Evolutionary conservation across 2,329 filamentous ascomycete species (phyloP).

Genomic region (Fusarium coicis): DNA sequence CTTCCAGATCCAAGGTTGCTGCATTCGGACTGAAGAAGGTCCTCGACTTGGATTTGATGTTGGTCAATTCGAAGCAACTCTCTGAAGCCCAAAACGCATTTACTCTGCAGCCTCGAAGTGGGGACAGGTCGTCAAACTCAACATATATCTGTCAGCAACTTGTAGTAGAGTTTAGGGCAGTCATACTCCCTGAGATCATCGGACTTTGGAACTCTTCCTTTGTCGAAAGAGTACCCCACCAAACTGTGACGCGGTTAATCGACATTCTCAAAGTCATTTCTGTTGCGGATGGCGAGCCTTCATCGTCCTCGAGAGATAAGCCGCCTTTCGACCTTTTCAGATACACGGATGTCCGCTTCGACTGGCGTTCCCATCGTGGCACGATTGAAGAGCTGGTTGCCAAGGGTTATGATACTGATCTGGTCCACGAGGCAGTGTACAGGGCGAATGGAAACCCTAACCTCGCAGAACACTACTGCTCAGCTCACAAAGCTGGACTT

Average conservation of each 20-base stretch:
- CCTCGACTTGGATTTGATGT: slow-evolving; percentile 80
- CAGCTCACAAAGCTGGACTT: slow-evolving; percentile 66
- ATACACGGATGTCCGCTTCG: slow-evolving; percentile 56
- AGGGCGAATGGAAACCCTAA: slow-evolving; percentile 76
- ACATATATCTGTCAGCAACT: slow-evolving; percentile 73
- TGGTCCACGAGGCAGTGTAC: slow-evolving; percentile 84
- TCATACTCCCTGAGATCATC: slow-evolving; percentile 79
- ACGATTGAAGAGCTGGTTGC: slow-evolving; percentile 49
- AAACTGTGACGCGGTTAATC: slow-evolving; percentile 81
- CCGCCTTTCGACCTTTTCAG: slow-evolving; percentile 56
- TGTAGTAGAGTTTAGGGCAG: slow-evolving; percentile 84
- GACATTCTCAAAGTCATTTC: slow-evolving; percentile 85
- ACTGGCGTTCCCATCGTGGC: slow-evolving; percentile 53
- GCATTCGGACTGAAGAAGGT: slow-evolving; percentile 80
- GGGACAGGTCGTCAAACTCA: slow-evolving; percentile 55
- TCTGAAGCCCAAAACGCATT: slow-evolving; percentile 76
- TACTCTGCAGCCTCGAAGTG: slow-evolving; percentile 53
- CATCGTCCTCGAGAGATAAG: slow-evolving; percentile 71
- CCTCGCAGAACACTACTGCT: slow-evolving; percentile 79
- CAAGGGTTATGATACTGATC: slow-evolving; percentile 59
- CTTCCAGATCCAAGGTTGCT: slow-evolving; percentile 60
- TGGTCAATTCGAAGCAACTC: slow-evolving; percentile 82
- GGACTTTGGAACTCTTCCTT: slow-evolving; percentile 88
- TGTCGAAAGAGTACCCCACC: slow-evolving; percentile 81
- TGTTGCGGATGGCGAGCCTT: slow-evolving; percentile 77